Evolutionary conservation across 768 basidiomycete genomes (phyloP).

Genomic region (Leccinum arenicola): DNA sequence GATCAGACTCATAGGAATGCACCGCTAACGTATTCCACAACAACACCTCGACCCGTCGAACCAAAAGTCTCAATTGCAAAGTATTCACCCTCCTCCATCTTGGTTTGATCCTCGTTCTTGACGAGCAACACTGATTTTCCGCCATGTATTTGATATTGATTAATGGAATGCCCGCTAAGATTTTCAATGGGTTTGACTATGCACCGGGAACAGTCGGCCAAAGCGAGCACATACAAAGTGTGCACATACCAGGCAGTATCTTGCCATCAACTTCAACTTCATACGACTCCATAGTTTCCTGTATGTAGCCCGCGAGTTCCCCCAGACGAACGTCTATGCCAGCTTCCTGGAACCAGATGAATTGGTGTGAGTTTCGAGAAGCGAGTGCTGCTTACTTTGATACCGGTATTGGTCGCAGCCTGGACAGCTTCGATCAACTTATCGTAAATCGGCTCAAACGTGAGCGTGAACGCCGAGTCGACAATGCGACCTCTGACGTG

Average conservation of each 20-base stretch:
- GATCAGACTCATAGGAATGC: background rate
- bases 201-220: background rate
- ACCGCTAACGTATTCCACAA: conserved; percentile 69
- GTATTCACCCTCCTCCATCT: conserved; percentile 99
- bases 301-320: conserved; percentile 87
- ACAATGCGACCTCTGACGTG: conserved; percentile 94
- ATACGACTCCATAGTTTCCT: conserved; percentile 99
- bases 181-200: conserved; percentile 92
- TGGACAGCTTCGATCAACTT: conserved; percentile 86
- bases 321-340: conserved; percentile 95
- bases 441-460: conserved; percentile 87
- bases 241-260: conserved; percentile 62
- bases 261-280: conserved; percentile 93
- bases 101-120: conserved; percentile 84
- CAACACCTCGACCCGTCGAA: conserved; percentile 88
- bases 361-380: conserved; percentile 6
- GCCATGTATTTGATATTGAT: conserved; percentile 88
- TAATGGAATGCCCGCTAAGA: conserved; percentile 92
- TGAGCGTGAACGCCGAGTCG: conserved; percentile 95
- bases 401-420: conserved; percentile 91
- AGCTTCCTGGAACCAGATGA: conserved; percentile 61
- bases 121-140: conserved; percentile 91
- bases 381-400: conserved; percentile 54
- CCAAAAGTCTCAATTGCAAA: conserved; percentile 99
- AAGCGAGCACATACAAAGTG: background rate